Percentiles rank a stretch among this genome's conserved stretches.
Conservation (phyloP, 495 filamentous ascomycete genomes). For the Penicillium simplicissimum region DNA sequence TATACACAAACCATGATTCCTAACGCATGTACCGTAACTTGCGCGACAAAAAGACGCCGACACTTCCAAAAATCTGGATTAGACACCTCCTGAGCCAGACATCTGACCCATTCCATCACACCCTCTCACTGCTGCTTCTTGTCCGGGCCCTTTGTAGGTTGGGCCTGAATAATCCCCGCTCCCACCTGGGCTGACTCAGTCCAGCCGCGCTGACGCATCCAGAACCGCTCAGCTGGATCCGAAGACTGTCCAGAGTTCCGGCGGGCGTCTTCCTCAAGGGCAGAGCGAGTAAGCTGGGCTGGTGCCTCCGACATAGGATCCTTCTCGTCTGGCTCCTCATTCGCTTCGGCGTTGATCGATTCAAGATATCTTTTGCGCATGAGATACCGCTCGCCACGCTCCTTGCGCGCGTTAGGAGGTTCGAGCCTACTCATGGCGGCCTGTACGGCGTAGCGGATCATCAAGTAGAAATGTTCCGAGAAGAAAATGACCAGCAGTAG, state of each 20-base stretch:
- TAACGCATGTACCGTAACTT: background rate
- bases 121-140: constrained; percentile 59
- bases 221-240: constrained; percentile 66
- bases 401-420: constrained; percentile 78
- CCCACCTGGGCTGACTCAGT: constrained; percentile 61
- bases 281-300: constrained; percentile 39
- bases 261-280: constrained; percentile 70
- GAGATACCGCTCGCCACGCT: constrained; percentile 70
- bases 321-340: constrained; percentile 29
- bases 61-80: background rate
- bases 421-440: constrained; percentile 77
- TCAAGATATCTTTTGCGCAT: constrained; percentile 73
- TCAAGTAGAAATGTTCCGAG: constrained; percentile 83
- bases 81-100: background rate
- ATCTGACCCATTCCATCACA: background rate
- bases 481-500: constrained; percentile 83
- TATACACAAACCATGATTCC: background rate
- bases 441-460: constrained; percentile 67
- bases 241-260: constrained; percentile 49
- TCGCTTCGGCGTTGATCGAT: constrained; percentile 35
- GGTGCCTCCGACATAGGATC: constrained; percentile 20
- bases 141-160: constrained; percentile 36
- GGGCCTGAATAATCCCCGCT: constrained; percentile 53
- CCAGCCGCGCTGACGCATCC: constrained; percentile 65
- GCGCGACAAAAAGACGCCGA: background rate